Evolutionary conservation across 176 grass and related monocot genomes (phyloP).

Genomic region (Carex scoparia): DNA sequence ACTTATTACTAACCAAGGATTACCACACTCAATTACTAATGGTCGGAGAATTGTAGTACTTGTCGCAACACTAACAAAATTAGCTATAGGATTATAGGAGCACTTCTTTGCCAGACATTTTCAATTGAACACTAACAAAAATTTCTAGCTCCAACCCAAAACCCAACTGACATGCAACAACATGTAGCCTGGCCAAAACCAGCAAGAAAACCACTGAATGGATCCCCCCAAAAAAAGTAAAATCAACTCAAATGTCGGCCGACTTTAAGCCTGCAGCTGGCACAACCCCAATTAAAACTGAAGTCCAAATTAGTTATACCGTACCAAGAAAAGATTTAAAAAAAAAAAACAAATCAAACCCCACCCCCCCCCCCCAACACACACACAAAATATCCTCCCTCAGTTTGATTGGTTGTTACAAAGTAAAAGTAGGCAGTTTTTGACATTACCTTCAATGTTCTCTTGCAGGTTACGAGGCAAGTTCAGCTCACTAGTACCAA

Average conservation of each 20-base stretch:
- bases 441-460: slow-evolving; percentile 16
- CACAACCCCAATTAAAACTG: neutral
- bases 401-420: neutral
- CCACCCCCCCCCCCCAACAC: too few relatives aligned
- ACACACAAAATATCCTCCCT: neutral
- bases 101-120: neutral
- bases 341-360: too few relatives aligned
- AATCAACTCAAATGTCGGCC: neutral
- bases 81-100: too few relatives aligned
- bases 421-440: neutral
- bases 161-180: neutral
- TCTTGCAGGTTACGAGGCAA: neutral
- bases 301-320: neutral
- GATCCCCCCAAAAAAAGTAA: neutral
- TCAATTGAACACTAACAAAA: neutral
- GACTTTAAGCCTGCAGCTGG: neutral
- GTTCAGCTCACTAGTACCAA: neutral
- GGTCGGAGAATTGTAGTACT: neutral
- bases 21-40: neutral
- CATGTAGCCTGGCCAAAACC: neutral
- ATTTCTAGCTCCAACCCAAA: neutral
- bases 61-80: neutral
- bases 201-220: neutral
- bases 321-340: neutral
- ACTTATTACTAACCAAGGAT: neutral